phyloP scores from a whole-genome alignment of 129 eudicot genomes.

The Lonicera japonica region DNA sequence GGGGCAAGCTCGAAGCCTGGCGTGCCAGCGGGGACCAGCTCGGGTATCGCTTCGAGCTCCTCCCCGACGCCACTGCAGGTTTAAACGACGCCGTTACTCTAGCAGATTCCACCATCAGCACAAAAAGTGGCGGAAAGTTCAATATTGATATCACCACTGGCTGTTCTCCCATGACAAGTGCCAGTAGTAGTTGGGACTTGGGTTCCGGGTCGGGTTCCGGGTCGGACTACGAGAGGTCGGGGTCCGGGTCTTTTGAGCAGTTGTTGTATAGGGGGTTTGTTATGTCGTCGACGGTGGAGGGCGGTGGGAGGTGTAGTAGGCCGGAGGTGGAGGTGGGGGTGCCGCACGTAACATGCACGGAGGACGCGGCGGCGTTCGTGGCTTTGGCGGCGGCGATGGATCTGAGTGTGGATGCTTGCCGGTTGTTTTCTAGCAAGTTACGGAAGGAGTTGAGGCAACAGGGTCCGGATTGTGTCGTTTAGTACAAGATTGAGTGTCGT shows the following conservation, averaged over 20 bases:
- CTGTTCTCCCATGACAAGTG: conserved; percentile 50
- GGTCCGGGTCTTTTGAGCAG: conserved; percentile 74
- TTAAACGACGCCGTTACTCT: conserved; percentile 46
- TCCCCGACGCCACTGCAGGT: conserved; percentile 47
- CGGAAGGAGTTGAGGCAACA: conserved; percentile 74
- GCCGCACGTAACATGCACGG: conserved; percentile 79
- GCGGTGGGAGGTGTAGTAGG: conserved; percentile 42
- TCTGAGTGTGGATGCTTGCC: conserved; percentile 72
- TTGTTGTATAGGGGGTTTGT: conserved; percentile 70
- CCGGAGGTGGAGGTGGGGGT: conserved; percentile 86
- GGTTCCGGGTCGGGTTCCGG: conserved; percentile 55
- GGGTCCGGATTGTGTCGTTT: conserved; percentile 20
- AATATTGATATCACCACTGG: conserved; percentile 48
- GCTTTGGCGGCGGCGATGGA: conserved; percentile 87
- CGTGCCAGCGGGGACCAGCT: conserved; percentile 34
- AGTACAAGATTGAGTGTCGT: not conserved
- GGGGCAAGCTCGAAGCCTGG: conserved; percentile 99
- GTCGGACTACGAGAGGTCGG: conserved; percentile 28
- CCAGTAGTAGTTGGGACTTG: conserved; percentile 67
- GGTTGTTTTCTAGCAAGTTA: conserved; percentile 58
- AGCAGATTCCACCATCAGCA: conserved; percentile 39
- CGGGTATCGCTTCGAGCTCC: conserved; percentile 65
- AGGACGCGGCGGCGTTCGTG: conserved; percentile 85
- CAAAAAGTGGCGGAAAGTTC: conserved; percentile 59
- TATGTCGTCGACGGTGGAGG: conserved; percentile 81